Conservation (phyloP, 805 yeast genomes). For the Ogataea henricii region DNA sequence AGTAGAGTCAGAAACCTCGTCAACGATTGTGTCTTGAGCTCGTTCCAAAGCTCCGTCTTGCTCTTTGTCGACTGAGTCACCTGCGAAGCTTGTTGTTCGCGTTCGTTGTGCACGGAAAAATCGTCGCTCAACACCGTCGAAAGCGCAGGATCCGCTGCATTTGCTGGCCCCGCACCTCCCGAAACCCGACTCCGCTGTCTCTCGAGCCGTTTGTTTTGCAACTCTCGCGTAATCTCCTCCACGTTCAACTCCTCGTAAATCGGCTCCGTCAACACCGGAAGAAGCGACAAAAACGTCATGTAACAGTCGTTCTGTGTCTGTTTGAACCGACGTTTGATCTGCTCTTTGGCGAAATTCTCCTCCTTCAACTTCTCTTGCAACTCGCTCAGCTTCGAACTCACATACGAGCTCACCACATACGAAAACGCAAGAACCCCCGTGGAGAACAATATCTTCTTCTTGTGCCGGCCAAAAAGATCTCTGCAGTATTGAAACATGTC, state of each 20-base stretch:
- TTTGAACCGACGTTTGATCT: slow-evolving; percentile 77
- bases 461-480: slow-evolving; percentile 46
- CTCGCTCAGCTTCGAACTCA: slow-evolving; percentile 47
- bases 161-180: slow-evolving; percentile 10
- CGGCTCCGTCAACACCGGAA: slow-evolving; percentile 73
- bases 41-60: slow-evolving; percentile 80
- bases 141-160: slow-evolving; percentile 20
- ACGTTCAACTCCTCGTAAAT: slow-evolving; percentile 65
- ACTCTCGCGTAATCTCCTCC: slow-evolving; percentile 68
- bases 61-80: slow-evolving; percentile 33
- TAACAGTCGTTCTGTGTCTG: slow-evolving; percentile 92
- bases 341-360: slow-evolving; percentile 63
- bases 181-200: slow-evolving; percentile 15
- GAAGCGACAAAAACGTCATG: slow-evolving; percentile 76
- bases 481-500: slow-evolving; percentile 37
- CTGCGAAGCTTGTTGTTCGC: slow-evolving; percentile 25
- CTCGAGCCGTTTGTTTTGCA: slow-evolving; percentile 59
- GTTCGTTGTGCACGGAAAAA: slow-evolving; percentile 36
- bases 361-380: slow-evolving; percentile 53
- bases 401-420: slow-evolving; percentile 45
- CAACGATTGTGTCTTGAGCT: slow-evolving; percentile 72
- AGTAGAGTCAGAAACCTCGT: slow-evolving; percentile 71
- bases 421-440: slow-evolving; percentile 47
- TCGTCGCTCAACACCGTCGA: slow-evolving; percentile 41
- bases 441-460: slow-evolving; percentile 44